These are phyloP conservation scores for Pichia sp. DNA, from an alignment of 1,139 yeast genomes.

Conservation along the genomic window DNA sequence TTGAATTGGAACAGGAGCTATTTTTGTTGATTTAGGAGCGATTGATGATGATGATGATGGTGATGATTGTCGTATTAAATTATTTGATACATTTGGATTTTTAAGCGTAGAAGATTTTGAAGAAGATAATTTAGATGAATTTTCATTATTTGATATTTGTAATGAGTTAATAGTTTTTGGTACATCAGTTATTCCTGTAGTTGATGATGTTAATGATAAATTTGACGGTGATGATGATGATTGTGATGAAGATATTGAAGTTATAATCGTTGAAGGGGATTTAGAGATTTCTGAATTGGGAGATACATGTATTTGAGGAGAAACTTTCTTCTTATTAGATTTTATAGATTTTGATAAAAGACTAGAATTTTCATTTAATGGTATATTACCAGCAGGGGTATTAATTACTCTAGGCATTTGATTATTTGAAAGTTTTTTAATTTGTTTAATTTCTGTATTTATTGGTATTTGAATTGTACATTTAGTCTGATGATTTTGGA, in stretches of 20 bases:
- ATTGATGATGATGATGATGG: not conserved
- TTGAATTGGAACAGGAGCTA: conserved; percentile 47
- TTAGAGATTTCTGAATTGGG: not conserved
- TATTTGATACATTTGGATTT: not conserved
- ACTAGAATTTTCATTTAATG: conserved; percentile 1
- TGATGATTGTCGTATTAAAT: conserved; percentile 2
- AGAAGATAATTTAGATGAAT: too few species aligned
- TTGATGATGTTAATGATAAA: too few species aligned
- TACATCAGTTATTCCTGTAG: not conserved
- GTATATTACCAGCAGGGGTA: conserved; percentile 11
- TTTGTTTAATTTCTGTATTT: too few species aligned
- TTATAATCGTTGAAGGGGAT: not conserved
- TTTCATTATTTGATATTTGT: too few species aligned
- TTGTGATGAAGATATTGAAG: not conserved
- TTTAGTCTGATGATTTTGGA: too few species aligned
- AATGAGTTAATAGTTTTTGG: not conserved
- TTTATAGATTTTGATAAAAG: too few species aligned
- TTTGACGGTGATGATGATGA: not conserved
- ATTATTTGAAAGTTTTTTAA: not conserved
- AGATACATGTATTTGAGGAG: not conserved
- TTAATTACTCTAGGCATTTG: conserved; percentile 9
- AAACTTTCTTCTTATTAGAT: too few species aligned
- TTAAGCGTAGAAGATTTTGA: not conserved
- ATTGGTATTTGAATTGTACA: too few species aligned
- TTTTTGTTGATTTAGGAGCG: not conserved